Conservation (phyloP, 1,284 basidiomycete species). For the Melampsora medusae region DNA sequence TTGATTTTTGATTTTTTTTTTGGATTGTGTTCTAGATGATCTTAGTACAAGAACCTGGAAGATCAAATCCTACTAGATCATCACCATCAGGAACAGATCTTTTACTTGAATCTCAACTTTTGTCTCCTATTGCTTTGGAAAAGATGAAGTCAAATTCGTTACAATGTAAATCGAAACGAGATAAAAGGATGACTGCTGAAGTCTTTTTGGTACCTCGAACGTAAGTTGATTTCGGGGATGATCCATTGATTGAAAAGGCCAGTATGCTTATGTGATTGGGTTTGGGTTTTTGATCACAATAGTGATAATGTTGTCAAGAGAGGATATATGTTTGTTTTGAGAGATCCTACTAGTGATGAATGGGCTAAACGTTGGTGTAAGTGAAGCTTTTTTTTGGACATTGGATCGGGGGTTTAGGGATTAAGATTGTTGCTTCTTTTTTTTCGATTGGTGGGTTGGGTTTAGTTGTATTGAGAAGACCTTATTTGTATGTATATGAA, state of each 20-base stretch:
- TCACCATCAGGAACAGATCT: neutral
- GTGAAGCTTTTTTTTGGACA: slow-evolving; percentile 58
- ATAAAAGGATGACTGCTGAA: neutral
- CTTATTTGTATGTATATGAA: slow-evolving; percentile 82
- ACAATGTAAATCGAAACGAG: neutral
- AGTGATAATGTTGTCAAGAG: slow-evolving; percentile 41
- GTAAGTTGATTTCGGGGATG: neutral
- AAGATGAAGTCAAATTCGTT: neutral
- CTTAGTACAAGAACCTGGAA: neutral
- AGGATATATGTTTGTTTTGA: slow-evolving; percentile 33
- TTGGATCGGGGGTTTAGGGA: too few relatives aligned
- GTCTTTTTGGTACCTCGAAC: slow-evolving; percentile 1
- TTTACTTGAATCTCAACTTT: neutral
- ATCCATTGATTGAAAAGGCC: neutral
- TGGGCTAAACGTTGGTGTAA: slow-evolving; percentile 46
- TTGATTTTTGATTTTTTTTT: neutral
- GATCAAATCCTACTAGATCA: neutral
- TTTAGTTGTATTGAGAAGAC: slow-evolving; percentile 57
- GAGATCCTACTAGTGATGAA: slow-evolving; percentile 40
- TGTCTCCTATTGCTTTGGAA: neutral
- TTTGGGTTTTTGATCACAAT: neutral
- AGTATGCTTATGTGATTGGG: neutral
- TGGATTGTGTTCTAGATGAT: neutral
- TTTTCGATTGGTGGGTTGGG: neutral
- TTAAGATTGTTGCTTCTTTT: neutral